Conservation (phyloP, 2,329 filamentous ascomycete species). For the Exophiala alcalophila region DNA sequence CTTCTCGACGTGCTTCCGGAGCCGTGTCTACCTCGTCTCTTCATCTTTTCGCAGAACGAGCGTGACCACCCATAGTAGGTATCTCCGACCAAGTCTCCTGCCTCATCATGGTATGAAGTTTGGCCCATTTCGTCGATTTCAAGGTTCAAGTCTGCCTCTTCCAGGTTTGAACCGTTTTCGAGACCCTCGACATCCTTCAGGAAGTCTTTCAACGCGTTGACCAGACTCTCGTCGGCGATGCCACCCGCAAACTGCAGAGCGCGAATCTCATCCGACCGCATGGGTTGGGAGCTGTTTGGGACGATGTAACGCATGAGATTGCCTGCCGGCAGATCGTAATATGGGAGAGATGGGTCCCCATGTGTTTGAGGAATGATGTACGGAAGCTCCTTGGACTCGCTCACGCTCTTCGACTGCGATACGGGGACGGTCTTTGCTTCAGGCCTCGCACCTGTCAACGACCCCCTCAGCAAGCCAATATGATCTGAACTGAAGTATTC, state of each 20-base stretch:
- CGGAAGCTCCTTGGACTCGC: conserved; percentile 48
- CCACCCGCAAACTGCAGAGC: conserved; percentile 68
- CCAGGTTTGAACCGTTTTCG: conserved; percentile 47
- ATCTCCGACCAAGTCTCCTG: conserved; percentile 63
- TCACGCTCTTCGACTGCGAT: background rate
- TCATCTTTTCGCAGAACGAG: conserved; percentile 78
- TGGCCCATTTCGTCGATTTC: conserved; percentile 77
- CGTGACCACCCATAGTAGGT: conserved; percentile 89
- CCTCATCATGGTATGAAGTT: conserved; percentile 62
- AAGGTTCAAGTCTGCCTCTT: conserved; percentile 49
- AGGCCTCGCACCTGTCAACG: background rate
- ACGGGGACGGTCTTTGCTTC: background rate
- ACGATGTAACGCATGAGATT: conserved; percentile 77
- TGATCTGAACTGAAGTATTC: conserved; percentile 58
- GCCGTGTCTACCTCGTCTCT: conserved; percentile 41
- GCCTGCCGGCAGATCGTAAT: conserved; percentile 78
- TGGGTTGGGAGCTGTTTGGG: conserved; percentile 70
- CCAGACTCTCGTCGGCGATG: conserved; percentile 64
- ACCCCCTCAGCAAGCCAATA: conserved; percentile 57
- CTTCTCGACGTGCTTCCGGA: conserved; percentile 5
- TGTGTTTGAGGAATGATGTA: conserved; percentile 73
- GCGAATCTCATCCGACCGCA: conserved; percentile 67
- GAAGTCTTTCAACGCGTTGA: conserved; percentile 66
- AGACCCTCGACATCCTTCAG: conserved; percentile 68
- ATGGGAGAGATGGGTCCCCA: conserved; percentile 69